Evolutionary conservation across 1,139 yeast species (phyloP).

Genomic region (Hemisphaericaspora subhashii): DNA sequence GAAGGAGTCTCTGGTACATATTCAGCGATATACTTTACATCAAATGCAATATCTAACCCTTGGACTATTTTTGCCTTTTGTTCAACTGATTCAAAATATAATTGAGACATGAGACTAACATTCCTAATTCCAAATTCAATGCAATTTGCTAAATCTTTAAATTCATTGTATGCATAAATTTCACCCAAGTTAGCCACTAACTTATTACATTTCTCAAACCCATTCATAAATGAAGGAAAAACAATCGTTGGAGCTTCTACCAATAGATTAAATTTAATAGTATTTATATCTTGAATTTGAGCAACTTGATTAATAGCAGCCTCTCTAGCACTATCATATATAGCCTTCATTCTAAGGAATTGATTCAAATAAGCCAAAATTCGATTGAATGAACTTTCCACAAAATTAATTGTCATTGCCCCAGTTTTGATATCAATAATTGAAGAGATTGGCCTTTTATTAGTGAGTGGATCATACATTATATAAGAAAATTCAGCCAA

Average conservation of each 20-base stretch:
- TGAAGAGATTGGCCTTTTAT: conserved; percentile 54
- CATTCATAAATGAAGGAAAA: conserved; percentile 58
- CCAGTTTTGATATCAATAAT: conserved; percentile 70
- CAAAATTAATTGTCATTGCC: conserved; percentile 70
- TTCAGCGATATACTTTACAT: conserved; percentile 56
- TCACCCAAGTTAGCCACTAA: conserved; percentile 83
- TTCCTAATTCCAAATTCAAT: conserved; percentile 69
- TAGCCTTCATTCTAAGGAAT: conserved; percentile 80
- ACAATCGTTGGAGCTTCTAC: conserved; percentile 81
- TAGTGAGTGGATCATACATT: conserved; percentile 64
- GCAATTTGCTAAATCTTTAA: conserved; percentile 15
- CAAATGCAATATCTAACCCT: conserved; percentile 64
- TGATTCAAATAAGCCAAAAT: conserved; percentile 68
- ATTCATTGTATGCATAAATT: conserved; percentile 66
- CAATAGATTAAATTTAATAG: conserved; percentile 68
- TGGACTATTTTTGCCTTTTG: conserved; percentile 70
- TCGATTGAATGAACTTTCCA: conserved; percentile 76
- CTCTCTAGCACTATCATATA: conserved; percentile 85
- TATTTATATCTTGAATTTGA: conserved; percentile 54
- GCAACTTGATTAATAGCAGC: conserved; percentile 72
- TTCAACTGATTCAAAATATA: conserved; percentile 45
- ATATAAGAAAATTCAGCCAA: conserved; percentile 83
- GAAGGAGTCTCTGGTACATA: conserved; percentile 45
- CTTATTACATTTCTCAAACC: conserved; percentile 47
- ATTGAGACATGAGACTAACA: conserved; percentile 61